Evolutionary conservation across 805 yeast species (phyloP), one percentile per base, ranked within the genome.

Genomic region (Suhomyces sp.): DNA sequence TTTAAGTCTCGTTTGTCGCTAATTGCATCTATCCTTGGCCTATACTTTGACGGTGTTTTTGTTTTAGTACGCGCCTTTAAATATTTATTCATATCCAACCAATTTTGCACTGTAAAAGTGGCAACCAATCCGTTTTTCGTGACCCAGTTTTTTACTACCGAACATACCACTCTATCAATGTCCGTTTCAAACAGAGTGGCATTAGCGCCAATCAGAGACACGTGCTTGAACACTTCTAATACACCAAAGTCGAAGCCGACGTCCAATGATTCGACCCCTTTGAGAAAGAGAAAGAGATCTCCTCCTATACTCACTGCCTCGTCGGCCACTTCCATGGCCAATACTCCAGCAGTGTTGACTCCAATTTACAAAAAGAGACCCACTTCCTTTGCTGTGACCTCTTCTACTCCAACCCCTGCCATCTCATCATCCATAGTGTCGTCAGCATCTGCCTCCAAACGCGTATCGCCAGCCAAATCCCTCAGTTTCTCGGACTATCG

Each of bases 161-260:
- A 19, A 39, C 43, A 7, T 3, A 39, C 3, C 24, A 19, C 43
- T 5, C 7, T 12, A 19, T 13, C 29, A 12, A 51, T 51, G 54
- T 51, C 54, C 7, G 49, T 48, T 17, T 55, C 68, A 43, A 66
- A 65, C 50, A 58, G 75, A 53, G 60, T 67, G 31, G 75, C 75
- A 22, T 69, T 72, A 60, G 75, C 75, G 6, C 72, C 76, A 27
- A 60, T 72, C 52, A 65, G 61, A 50, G 68, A 64, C 54, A 58
- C 67, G 27, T 59, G 59, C 45, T 58, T 69, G 50, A 71, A 71
- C 56, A 60, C 62, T 40, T 48, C 54, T 37, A 56, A 62, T 29
- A 63, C 66, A 21, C 43, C 41, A 43, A 52, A 27, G 37, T 29
- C 43, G 33, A 59, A 57, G 39, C 48, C 51, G 6, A 44, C 35